phyloP scores from a whole-genome alignment of 2,329 filamentous ascomycete species.

The Neonectria punicea region DNA sequence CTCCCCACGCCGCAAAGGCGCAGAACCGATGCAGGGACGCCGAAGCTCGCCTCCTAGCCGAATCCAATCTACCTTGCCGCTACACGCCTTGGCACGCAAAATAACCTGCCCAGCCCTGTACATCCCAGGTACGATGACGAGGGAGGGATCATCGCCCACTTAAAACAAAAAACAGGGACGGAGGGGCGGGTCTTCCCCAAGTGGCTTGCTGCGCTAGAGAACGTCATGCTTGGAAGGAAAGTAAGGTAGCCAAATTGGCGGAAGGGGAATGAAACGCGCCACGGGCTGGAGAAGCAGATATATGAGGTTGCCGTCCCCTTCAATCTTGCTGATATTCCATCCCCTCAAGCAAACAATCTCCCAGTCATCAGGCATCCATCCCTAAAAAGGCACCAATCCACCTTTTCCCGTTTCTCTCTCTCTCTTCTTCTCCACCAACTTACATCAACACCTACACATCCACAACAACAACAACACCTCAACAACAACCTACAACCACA shows the following conservation, averaged over 20 bases:
- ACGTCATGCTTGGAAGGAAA: not conserved
- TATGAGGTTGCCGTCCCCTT: constrained; percentile 4
- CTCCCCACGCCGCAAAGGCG: constrained; percentile 18
- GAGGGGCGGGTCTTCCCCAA: not conserved
- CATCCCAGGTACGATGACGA: not conserved
- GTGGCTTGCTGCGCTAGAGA: not conserved
- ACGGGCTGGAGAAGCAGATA: not conserved
- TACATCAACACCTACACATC: not conserved
- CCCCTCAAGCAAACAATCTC: not conserved
- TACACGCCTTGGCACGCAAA: not conserved
- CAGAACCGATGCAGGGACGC: constrained; percentile 9
- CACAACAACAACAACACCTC: not conserved
- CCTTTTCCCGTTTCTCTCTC: not conserved
- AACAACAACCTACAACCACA: not conserved
- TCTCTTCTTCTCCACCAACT: not conserved
- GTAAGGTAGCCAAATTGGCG: not conserved
- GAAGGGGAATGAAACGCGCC: constrained; percentile 11
- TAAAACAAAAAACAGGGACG: not conserved
- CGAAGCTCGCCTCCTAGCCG: not conserved
- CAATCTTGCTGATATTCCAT: not conserved
- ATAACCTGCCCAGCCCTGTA: not conserved
- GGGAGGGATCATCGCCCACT: not conserved
- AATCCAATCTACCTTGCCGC: not conserved
- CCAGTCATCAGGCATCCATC: not conserved
- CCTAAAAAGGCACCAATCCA: not conserved